phyloP scores from a whole-genome alignment of 1,284 basidiomycete species.

The Puccinia horiana region DNA sequence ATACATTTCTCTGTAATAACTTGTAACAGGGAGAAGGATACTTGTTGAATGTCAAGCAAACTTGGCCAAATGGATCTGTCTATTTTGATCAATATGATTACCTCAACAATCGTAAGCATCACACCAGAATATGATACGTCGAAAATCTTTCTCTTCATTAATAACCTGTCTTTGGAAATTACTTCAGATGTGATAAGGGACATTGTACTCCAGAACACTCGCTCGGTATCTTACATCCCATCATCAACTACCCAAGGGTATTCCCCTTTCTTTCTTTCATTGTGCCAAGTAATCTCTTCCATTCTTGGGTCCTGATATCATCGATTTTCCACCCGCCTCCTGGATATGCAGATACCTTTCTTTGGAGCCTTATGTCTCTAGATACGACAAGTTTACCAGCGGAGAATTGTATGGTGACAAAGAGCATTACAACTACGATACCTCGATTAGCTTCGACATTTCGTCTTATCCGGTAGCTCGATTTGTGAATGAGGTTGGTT shows the following conservation, averaged over 20 bases:
- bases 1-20: neutral
- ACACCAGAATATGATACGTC: constrained; percentile 59
- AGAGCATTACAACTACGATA: constrained; percentile 68
- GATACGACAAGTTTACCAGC: constrained; percentile 64
- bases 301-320: no score
- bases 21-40: constrained; percentile 43
- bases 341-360: constrained; percentile 62
- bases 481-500: constrained; percentile 64
- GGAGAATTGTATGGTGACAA: constrained; percentile 67
- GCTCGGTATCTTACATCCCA: constrained; percentile 67
- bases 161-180: no score
- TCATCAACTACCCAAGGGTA: constrained; percentile 65
- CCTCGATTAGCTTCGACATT: constrained; percentile 65
- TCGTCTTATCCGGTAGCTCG: constrained; percentile 65
- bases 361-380: constrained; percentile 65
- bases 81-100: constrained; percentile 62
- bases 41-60: constrained; percentile 12
- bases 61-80: constrained; percentile 38
- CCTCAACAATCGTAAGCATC: constrained; percentile 61
- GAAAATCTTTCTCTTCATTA: neutral
- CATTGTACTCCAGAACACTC: constrained; percentile 63
- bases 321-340: no score
- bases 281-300: neutral
- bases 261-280: neutral
- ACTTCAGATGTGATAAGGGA: constrained; percentile 63